Percentiles rank a stretch among this genome's conserved stretches.
Conservation (phyloP, 2,329 filamentous ascomycete species). For the Eutypella sp. region DNA sequence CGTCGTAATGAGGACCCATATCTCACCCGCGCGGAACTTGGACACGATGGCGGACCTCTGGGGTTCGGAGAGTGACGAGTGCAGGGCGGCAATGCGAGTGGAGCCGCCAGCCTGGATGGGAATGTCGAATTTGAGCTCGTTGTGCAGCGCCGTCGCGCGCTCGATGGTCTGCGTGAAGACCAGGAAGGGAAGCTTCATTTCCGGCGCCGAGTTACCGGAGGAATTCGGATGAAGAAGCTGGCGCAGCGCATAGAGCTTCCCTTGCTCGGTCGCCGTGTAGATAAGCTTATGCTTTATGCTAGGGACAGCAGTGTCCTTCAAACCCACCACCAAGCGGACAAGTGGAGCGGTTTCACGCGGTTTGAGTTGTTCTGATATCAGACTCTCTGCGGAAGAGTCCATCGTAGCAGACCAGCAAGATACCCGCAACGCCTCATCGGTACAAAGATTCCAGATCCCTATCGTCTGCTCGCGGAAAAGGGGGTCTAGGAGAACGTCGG, state of each 20-base stretch:
- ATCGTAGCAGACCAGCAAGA: conserved; percentile 97
- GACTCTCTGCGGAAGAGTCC: conserved; percentile 82
- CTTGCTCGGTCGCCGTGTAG: conserved; percentile 88
- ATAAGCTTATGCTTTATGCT: conserved; percentile 85
- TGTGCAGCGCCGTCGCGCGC: conserved; percentile 78
- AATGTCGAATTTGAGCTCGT: conserved; percentile 92
- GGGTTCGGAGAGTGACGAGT: conserved; percentile 75
- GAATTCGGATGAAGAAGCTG: conserved; percentile 78
- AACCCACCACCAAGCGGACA: conserved; percentile 83
- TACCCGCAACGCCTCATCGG: conserved; percentile 61
- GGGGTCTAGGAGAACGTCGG: conserved; percentile 87
- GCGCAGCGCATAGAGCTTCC: conserved; percentile 85
- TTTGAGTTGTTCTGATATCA: conserved; percentile 65
- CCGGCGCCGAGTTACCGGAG: conserved; percentile 47
- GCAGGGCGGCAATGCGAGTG: conserved; percentile 80
- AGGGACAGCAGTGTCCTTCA: conserved; percentile 93
- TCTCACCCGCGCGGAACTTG: conserved; percentile 82
- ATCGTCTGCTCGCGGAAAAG: conserved; percentile 87
- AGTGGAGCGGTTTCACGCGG: conserved; percentile 53
- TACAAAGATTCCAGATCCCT: conserved; percentile 76
- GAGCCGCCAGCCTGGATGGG: conserved; percentile 81
- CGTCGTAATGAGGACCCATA: conserved; percentile 96
- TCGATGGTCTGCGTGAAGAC: conserved; percentile 97
- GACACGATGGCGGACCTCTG: conserved; percentile 79
- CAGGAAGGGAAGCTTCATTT: conserved; percentile 80